These are phyloP conservation scores for Argentina anserina DNA, from an alignment of 306 rosid genomes.

Conservation along the genomic window DNA sequence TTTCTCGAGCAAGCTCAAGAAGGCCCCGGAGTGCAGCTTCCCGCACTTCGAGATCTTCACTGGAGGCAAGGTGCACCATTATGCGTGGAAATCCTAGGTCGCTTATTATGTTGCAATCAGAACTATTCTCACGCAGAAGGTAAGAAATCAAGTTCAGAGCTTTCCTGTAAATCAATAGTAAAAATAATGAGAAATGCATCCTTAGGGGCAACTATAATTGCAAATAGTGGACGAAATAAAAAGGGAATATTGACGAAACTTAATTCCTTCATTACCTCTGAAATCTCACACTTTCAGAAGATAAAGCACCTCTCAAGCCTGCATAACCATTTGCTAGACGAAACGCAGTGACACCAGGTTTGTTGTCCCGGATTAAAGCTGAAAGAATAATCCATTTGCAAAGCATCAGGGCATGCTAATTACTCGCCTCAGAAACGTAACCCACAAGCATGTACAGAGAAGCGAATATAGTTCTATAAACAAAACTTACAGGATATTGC, in stretches of 20 bases:
- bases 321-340: conserved; percentile 93
- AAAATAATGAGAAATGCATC: not conserved
- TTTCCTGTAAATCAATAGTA: conserved; percentile 53
- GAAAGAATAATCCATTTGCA: conserved; percentile 22
- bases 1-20: conserved; percentile 49
- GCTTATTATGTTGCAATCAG: conserved; percentile 53
- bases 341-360: conserved; percentile 64
- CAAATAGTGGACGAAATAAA: not conserved
- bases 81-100: conserved; percentile 74
- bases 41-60: conserved; percentile 67
- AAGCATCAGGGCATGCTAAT: conserved; percentile 6
- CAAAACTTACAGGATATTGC: conserved; percentile 77
- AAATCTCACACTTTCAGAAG: conserved; percentile 74
- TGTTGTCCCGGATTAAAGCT: conserved; percentile 87
- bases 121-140: conserved; percentile 59
- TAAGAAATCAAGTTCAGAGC: conserved; percentile 83
- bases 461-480: not conserved
- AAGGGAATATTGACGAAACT: not conserved
- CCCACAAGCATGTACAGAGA: not conserved
- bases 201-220: not conserved
- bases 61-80: conserved; percentile 69
- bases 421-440: not conserved
- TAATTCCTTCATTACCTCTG: conserved; percentile 60
- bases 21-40: conserved; percentile 86
- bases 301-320: conserved; percentile 66